These are phyloP conservation scores for Podospora appendiculata DNA, from an alignment of 495 filamentous ascomycete genomes.

Conservation along the genomic window DNA sequence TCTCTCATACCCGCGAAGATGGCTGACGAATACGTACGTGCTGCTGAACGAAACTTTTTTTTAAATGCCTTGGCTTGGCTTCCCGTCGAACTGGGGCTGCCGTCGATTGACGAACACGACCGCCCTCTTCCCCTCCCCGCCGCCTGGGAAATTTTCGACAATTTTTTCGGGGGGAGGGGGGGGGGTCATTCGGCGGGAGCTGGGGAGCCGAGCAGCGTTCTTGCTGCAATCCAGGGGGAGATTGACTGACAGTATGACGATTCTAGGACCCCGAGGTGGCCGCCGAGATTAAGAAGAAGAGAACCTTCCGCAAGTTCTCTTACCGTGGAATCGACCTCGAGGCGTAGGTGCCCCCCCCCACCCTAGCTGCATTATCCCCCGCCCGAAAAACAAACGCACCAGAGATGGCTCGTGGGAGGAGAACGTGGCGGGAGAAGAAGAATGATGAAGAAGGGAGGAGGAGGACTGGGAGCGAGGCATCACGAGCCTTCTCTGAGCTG, in stretches of 20 bases:
- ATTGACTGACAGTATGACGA: constrained; percentile 1
- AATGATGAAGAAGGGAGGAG: too few relatives aligned
- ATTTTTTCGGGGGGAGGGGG: not conserved
- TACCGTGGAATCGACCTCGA: constrained; percentile 99
- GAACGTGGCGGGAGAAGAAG: too few relatives aligned
- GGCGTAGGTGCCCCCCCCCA: constrained; percentile 58
- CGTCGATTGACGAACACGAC: not conserved
- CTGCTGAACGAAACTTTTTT: not conserved
- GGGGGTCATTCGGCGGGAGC: not conserved
- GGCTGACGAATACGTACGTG: constrained; percentile 94
- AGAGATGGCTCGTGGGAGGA: too few relatives aligned
- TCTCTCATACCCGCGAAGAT: constrained; percentile 57
- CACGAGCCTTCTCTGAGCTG: too few relatives aligned
- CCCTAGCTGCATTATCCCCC: not conserved
- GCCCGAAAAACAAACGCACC: too few relatives aligned
- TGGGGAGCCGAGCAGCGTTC: constrained; percentile 14
- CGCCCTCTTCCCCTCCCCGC: not conserved
- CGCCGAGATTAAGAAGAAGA: constrained; percentile 98
- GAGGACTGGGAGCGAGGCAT: too few relatives aligned
- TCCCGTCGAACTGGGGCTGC: not conserved
- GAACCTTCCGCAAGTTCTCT: constrained; percentile 99
- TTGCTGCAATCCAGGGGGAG: not conserved
- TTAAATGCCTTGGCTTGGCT: too few relatives aligned
- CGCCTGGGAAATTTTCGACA: not conserved
- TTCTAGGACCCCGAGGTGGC: constrained; percentile 85